Base-by-base conservation (phyloP, 2,329 filamentous ascomycete species). In the Penicillium sp. region DNA sequence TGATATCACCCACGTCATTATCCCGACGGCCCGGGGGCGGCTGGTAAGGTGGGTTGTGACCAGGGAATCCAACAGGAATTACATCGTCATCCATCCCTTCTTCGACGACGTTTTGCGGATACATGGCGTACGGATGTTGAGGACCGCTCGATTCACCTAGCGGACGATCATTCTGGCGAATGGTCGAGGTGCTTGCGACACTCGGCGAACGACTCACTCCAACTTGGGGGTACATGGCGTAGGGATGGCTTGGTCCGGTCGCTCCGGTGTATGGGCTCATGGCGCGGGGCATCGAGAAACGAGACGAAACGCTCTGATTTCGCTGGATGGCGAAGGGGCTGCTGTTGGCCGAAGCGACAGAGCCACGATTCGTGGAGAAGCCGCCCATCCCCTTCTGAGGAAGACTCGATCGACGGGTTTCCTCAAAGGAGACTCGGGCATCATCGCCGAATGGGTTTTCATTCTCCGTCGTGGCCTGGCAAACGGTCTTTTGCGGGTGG, bases 101-200 rank as follows among this genome's bases (percentile, higher is more conserved):
- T 63, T 89, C 87, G 0, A 87, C 84, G 0, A 91, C 91, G 68
- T 88, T 92, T 74, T 97, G 93, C 5, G 91, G 85, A 71, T 97
- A 97, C 83, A 96, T 86, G 44, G 85, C 86, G 74, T 97, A 97
- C 0, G 93, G 93, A 73, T 97, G 93, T 62, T 91, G 87, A 9
- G 93, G 93, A 2, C 87, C 87, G 54, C 83, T 85, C 13, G 86
- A 81, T 19, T 87, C 85, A 12, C 82, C 82, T 68, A 89, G 87
- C 3, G 88, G 84, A 66, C 79, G 84, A 73, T 84, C 86, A 9
- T 84, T 78, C 15, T 85, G 83, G 26, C 84, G 85, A 49, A 85
- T 80, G 13, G 91, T 93, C 8, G 90, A 88, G 15, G 88, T 86
- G 22, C 91, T 92, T n/a, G 87, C 85, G 40, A 90, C 81, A 72